Evolutionary conservation across 108 stramenopile genomes (phyloP).

Genomic region (Conticribra weissflogii): DNA sequence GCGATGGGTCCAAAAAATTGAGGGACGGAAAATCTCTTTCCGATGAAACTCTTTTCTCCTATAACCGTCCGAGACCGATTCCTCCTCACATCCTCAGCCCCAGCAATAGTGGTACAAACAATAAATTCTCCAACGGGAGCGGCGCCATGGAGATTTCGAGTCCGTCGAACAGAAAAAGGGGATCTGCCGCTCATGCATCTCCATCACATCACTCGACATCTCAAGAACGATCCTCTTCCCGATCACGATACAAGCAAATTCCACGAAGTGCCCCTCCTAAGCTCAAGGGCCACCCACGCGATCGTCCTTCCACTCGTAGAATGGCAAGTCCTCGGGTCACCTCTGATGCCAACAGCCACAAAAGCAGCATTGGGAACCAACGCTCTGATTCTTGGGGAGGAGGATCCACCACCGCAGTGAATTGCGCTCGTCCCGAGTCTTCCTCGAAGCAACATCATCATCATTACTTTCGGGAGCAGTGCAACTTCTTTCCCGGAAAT

Average conservation of each 20-base stretch:
- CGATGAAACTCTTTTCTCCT: constrained; percentile 60
- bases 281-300: constrained; percentile 76
- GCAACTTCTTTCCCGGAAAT: constrained; percentile 44
- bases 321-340: constrained; percentile 23
- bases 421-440: neutral
- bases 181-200: too few relatives aligned
- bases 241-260: constrained; percentile 46
- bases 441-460: constrained; percentile 8
- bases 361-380: neutral
- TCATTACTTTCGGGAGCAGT: constrained; percentile 34
- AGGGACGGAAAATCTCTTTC: constrained; percentile 61
- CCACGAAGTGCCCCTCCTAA: constrained; percentile 65
- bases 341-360: too few relatives aligned
- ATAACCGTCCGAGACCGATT: constrained; percentile 59
- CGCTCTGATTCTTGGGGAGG: constrained; percentile 19
- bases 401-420: constrained; percentile 9
- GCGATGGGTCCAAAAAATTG: constrained; percentile 88
- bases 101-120: constrained; percentile 13
- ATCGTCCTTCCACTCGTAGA: constrained; percentile 50
- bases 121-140: neutral
- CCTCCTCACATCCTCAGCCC: constrained; percentile 21
- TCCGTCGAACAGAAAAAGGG: constrained; percentile 15
- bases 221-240: neutral
- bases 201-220: too few relatives aligned
- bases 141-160: constrained; percentile 2